Base-by-base conservation (phyloP, 1,284 basidiomycete genomes). In the Fomitopsis schrenkii region DNA sequence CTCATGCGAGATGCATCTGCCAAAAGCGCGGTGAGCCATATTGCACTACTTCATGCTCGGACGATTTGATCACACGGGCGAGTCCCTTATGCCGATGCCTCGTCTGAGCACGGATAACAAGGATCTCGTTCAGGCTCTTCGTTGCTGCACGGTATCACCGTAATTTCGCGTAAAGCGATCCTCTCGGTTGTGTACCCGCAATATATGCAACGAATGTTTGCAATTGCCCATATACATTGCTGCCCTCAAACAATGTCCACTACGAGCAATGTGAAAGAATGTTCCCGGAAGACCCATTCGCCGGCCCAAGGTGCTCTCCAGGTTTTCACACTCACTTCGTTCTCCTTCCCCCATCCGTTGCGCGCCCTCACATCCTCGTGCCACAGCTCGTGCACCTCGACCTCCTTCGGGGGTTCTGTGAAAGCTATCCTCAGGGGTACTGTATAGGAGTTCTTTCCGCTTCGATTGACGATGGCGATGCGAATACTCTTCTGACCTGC, bases 381-480 rank as follows among this genome's bases (percentile, higher is more conserved):
- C 79, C 81, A 83, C 8, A 83, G 71, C 64, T 83, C 79, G 63
- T 82, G 72, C n/a, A 79, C 76, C 61, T 69, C 72, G 36, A 80
- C 69, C 19, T 67, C 61, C 30, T 59, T 65, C 5, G 74, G 68
- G 36, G 61, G 42, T 58, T 66, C 33, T 62, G 64, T 59, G 22
- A 76, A 75, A 1, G 77, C 78, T 62, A 83, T 74, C 1, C 67
- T 61, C 26, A 83, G 66, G 0, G 76, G 76, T 0, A 82, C 74
- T 1, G 66, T 64, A 59, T 76, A 78, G 26, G 66, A 70, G 19
- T 70, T 59, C 2, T 64, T 67, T 15, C 75, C 73, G 62, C 78
- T 76, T 10, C 80, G 73, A 63, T 85, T 84, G 19, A 84, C 76
- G 2, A 84, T 74, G 2, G 82, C 80, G 4, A 84, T 64, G 19